These are phyloP conservation scores for Aspergillus luchuensis DNA, from an alignment of 2,329 filamentous ascomycete species.

Conservation along the genomic window DNA sequence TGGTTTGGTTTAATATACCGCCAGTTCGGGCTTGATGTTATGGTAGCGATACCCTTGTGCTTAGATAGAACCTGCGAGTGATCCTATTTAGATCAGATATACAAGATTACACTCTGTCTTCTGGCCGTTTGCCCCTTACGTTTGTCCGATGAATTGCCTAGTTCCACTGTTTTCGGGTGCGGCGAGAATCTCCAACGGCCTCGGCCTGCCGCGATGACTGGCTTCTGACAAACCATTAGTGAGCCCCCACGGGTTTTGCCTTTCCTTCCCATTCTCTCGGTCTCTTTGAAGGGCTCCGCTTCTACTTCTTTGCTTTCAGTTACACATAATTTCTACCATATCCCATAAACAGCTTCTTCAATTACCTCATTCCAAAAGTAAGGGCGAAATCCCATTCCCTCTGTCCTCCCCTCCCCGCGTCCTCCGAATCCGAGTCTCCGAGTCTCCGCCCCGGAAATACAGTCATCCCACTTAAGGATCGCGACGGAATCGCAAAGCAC, in stretches of 20 bases:
- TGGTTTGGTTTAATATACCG: constrained; percentile 1
- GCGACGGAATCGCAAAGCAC: neutral
- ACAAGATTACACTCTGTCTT: neutral
- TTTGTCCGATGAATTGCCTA: neutral
- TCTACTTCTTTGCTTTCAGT: neutral
- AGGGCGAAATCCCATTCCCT: neutral
- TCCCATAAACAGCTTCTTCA: neutral
- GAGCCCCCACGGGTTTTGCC: constrained; percentile 9
- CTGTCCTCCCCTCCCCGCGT: neutral
- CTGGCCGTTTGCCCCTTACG: neutral
- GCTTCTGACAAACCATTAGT: constrained; percentile 25
- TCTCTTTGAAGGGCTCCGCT: neutral
- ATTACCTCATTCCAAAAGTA: neutral
- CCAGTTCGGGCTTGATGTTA: neutral
- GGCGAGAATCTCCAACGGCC: constrained; percentile 6
- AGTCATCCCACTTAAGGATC: neutral
- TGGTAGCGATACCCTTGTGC: neutral
- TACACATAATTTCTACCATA: neutral
- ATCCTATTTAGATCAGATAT: neutral
- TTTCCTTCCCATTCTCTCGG: constrained; percentile 11
- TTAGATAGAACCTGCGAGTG: neutral
- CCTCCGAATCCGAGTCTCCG: constrained; percentile 9
- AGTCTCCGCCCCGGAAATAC: constrained; percentile 5
- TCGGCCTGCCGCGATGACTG: constrained; percentile 17
- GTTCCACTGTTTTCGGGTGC: neutral